phyloP scores from a whole-genome alignment of 768 basidiomycete species.

The Myochromella boudieri region DNA sequence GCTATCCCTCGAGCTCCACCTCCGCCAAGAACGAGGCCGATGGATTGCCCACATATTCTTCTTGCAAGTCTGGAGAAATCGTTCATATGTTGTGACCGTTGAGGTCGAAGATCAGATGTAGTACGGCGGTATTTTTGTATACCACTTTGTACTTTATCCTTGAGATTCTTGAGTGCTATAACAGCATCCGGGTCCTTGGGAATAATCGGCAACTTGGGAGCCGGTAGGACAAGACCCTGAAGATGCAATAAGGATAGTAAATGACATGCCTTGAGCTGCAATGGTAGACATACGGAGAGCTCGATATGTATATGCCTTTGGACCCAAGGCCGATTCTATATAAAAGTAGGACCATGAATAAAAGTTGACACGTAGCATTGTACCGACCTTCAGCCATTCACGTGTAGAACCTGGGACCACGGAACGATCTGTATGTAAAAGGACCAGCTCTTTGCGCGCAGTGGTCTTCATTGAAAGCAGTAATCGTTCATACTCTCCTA shows the following conservation, averaged over 20 bases:
- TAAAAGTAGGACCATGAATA: not conserved
- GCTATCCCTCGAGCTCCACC: conserved; percentile 87
- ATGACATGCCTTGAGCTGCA: not conserved
- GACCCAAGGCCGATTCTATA: conserved; percentile 90
- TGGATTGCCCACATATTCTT: conserved; percentile 87
- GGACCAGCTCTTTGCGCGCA: conserved; percentile 93
- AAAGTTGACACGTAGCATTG: not conserved
- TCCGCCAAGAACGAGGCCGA: conserved; percentile 93
- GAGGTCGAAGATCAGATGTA: conserved; percentile 60
- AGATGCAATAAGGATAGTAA: conserved; percentile 8
- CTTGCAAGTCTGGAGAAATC: conserved; percentile 93
- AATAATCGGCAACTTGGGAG: conserved; percentile 53
- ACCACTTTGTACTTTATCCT: conserved; percentile 86
- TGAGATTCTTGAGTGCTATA: conserved; percentile 86
- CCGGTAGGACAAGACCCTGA: conserved; percentile 70
- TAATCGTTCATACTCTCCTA: conserved; percentile 94
- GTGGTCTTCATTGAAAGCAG: conserved; percentile 96
- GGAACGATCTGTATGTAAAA: conserved; percentile 89
- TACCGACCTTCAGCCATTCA: conserved; percentile 86
- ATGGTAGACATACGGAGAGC: conserved; percentile 57
- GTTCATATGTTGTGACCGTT: conserved; percentile 78
- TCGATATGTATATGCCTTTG: conserved; percentile 97
- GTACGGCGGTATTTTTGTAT: conserved; percentile 84
- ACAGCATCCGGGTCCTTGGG: conserved; percentile 87
- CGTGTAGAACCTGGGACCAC: conserved; percentile 90